phyloP scores from a whole-genome alignment of 345 rosid genomes.

The Dovyalis caffra region DNA sequence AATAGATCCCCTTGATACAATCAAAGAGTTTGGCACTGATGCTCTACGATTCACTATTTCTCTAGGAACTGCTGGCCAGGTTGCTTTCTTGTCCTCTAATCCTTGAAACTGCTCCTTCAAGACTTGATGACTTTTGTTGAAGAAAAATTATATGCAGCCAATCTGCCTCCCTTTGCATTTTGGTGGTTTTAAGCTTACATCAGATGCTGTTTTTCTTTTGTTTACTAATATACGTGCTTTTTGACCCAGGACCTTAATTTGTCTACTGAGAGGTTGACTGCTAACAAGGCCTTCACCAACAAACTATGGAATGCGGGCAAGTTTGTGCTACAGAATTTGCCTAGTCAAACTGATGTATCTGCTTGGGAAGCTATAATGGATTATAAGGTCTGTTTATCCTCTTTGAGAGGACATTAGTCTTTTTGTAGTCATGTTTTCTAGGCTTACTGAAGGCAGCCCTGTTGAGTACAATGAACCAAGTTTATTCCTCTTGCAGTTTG shows the following conservation, averaged over 20 bases:
- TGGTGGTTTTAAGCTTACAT: slow-evolving; percentile 13
- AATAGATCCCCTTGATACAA: slow-evolving; percentile 88
- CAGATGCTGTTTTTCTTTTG: slow-evolving; percentile 21
- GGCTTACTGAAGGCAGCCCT: slow-evolving; percentile 1
- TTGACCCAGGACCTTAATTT: slow-evolving; percentile 79
- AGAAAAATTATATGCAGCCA: neutral
- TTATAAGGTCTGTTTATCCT: slow-evolving; percentile 49
- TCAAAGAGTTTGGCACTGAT: slow-evolving; percentile 92
- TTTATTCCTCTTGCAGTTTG: slow-evolving; percentile 51
- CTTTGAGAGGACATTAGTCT: neutral
- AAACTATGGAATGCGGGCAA: slow-evolving; percentile 99
- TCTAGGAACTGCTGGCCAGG: slow-evolving; percentile 99
- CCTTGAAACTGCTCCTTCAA: slow-evolving; percentile 5
- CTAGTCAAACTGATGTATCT: slow-evolving; percentile 58
- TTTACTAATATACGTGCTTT: slow-evolving; percentile 18
- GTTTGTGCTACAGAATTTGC: slow-evolving; percentile 84
- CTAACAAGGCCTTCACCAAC: slow-evolving; percentile 95
- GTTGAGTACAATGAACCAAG: slow-evolving; percentile 8
- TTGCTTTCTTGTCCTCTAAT: slow-evolving; percentile 32
- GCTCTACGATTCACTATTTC: slow-evolving; percentile 89
- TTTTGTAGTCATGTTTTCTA: neutral
- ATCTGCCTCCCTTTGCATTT: slow-evolving; percentile 9
- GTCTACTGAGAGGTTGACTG: slow-evolving; percentile 87
- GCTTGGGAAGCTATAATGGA: slow-evolving; percentile 71
- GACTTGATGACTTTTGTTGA: neutral